Conservation (phyloP, 805 yeast genomes). For the Grigorovia transvaalensis region DNA sequence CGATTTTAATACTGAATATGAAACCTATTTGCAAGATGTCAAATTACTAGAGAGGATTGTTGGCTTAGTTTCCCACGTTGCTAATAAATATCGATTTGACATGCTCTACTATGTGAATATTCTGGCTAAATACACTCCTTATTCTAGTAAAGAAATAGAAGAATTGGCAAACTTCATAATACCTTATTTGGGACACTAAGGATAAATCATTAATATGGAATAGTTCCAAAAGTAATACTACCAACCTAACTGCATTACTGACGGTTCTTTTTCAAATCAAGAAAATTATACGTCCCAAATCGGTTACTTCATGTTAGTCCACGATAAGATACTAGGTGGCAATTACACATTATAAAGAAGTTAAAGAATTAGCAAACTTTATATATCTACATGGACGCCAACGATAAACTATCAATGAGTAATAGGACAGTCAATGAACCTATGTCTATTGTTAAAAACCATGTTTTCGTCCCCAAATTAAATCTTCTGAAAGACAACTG, state of each 20-base stretch:
- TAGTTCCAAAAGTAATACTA: neutral
- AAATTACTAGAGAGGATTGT: too few relatives aligned
- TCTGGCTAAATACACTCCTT: neutral
- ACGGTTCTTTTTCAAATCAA: constrained; percentile 4
- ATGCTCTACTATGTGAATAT: neutral
- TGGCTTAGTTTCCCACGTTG: too few relatives aligned
- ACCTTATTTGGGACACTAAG: constrained; percentile 5
- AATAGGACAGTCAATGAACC: too few relatives aligned
- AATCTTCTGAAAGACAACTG: constrained; percentile 1
- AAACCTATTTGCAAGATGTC: too few relatives aligned
- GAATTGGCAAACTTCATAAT: neutral
- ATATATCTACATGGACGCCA: too few relatives aligned
- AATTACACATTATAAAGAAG: too few relatives aligned
- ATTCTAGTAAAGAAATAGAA: constrained; percentile 3
- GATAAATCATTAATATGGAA: constrained; percentile 4
- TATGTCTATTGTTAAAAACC: neutral
- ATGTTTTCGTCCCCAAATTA: neutral
- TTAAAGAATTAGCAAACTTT: too few relatives aligned
- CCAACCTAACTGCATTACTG: neutral
- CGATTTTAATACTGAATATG: neutral
- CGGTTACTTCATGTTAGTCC: neutral
- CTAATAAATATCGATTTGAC: too few relatives aligned
- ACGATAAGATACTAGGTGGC: neutral
- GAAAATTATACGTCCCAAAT: constrained; percentile 3
- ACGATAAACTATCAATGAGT: too few relatives aligned